These are phyloP conservation scores for Sporothrix euskadiensis DNA, from an alignment of 2,329 filamentous ascomycete genomes.

Conservation along the genomic window DNA sequence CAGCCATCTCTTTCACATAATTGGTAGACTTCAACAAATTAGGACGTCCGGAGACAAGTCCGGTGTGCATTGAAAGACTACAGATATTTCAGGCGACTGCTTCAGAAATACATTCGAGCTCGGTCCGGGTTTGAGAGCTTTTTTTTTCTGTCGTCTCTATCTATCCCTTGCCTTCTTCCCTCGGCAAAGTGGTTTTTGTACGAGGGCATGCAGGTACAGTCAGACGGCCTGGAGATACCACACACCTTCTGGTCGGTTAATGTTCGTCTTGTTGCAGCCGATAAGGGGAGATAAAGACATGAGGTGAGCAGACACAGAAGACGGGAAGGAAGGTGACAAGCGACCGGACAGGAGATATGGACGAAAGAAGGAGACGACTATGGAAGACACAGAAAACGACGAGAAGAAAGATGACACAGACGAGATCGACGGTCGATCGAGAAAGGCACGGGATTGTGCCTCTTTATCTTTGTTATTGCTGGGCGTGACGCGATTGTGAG, in stretches of 20 bases:
- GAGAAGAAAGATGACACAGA: constrained; percentile 15
- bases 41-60: constrained; percentile 14
- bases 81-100: neutral
- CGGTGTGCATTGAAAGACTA: neutral
- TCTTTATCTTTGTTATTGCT: neutral
- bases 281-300: constrained; percentile 3
- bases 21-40: neutral
- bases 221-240: neutral
- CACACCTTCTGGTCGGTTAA: neutral
- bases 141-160: neutral
- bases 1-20: neutral
- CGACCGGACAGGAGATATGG: neutral
- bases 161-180: neutral
- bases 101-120: neutral
- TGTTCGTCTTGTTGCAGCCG: neutral
- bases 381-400: neutral
- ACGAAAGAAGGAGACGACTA: neutral
- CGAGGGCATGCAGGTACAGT: neutral
- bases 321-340: neutral
- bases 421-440: constrained; percentile 20
- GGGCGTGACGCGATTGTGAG: neutral
- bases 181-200: neutral
- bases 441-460: neutral
- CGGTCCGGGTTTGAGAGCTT: constrained; percentile 5
- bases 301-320: constrained; percentile 1